Evolutionary conservation across 78 protist genomes (phyloP).

Genomic region (slime mould (Dictyostelium discoideum)): DNA sequence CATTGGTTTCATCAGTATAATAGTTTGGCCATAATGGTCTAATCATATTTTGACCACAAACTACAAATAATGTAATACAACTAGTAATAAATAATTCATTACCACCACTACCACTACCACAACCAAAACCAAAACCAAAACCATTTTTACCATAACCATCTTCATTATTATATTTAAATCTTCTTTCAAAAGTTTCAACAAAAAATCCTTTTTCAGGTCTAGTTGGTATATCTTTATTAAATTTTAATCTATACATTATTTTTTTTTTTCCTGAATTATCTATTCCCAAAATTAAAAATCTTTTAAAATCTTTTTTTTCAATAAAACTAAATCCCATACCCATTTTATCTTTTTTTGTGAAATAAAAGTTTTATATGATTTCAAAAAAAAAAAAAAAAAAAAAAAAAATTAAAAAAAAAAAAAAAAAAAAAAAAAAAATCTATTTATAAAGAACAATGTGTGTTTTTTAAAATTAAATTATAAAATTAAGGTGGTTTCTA

Average conservation of each 20-base stretch:
- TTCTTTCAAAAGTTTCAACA: slow-evolving; percentile 88
- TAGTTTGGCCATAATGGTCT: slow-evolving; percentile 95
- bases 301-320: background rate
- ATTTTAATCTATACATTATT: slow-evolving; percentile 83
- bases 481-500: too few species aligned
- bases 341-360: background rate
- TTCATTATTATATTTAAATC: background rate
- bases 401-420: too few species aligned
- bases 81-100: background rate
- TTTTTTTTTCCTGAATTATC: slow-evolving; percentile 94
- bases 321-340: background rate
- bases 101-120: background rate
- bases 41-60: slow-evolving; percentile 96
- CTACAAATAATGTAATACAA: slow-evolving; percentile 89
- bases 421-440: too few species aligned
- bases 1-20: slow-evolving; percentile 81
- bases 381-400: too few species aligned
- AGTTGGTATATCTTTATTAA: slow-evolving; percentile 75
- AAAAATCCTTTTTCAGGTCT: slow-evolving; percentile 92
- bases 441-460: too few species aligned
- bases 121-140: background rate
- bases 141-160: too few species aligned
- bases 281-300: slow-evolving; percentile 89
- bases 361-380: too few species aligned
- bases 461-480: too few species aligned